These are phyloP conservation scores for Rhodotorula sp. DNA, from an alignment of 1,284 basidiomycete genomes.

Conservation along the genomic window DNA sequence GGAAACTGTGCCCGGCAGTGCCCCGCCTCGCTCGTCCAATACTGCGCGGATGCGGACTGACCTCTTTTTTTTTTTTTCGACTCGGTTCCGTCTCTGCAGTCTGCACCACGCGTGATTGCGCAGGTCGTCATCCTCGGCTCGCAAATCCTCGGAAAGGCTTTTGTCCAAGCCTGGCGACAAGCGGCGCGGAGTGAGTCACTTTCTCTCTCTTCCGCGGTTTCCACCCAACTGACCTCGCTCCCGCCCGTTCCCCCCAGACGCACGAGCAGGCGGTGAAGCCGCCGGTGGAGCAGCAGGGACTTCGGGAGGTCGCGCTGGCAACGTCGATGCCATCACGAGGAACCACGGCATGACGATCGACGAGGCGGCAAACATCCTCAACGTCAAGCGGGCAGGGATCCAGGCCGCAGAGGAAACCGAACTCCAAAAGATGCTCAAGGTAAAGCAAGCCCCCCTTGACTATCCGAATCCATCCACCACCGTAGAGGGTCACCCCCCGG, in stretches of 20 bases:
- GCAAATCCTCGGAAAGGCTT: conserved; percentile 86
- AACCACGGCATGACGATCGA: conserved; percentile 91
- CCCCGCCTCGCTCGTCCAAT: not conserved
- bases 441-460: too few relatives aligned
- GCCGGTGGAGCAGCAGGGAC: conserved; percentile 42
- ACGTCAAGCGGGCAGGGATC: conserved; percentile 61
- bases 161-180: conserved; percentile 84
- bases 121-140: conserved; percentile 78
- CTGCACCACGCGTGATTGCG: conserved; percentile 60
- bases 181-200: conserved; percentile 83
- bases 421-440: conserved; percentile 70
- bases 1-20: too few relatives aligned
- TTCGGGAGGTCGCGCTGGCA: conserved; percentile 55
- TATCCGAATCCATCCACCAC: too few relatives aligned
- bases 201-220: not conserved
- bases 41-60: not conserved
- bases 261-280: conserved; percentile 52
- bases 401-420: conserved; percentile 38
- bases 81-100: conserved; percentile 15
- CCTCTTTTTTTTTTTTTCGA: not conserved
- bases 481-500: too few relatives aligned
- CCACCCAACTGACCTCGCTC: not conserved
- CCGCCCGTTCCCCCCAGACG: conserved; percentile 11
- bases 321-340: conserved; percentile 68
- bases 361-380: conserved; percentile 91